Conservation (phyloP, 2,329 filamentous ascomycete genomes). For the Pezicula carpinea region DNA sequence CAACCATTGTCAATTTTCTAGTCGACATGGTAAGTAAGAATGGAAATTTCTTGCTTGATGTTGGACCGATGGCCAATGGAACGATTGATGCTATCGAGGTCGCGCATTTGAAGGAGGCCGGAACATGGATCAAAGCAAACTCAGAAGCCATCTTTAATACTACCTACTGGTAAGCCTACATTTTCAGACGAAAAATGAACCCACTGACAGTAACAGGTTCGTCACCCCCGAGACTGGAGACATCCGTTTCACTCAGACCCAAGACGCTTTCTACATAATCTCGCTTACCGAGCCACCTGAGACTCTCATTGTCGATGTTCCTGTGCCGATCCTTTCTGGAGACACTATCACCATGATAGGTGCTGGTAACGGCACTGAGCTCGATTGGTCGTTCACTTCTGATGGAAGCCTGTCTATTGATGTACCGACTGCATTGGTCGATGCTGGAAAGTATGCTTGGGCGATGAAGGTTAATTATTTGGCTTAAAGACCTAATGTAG, state of each 20-base stretch:
- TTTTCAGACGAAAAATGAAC: neutral
- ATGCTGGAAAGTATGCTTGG: constrained; percentile 15
- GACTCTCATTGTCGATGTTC: constrained; percentile 35
- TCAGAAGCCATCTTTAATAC: constrained; percentile 53
- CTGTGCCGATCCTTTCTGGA: constrained; percentile 41
- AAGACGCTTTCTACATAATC: constrained; percentile 48
- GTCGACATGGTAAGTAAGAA: constrained; percentile 51
- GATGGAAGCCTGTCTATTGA: constrained; percentile 21
- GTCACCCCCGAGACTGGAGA: constrained; percentile 38
- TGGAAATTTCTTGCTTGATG: constrained; percentile 51
- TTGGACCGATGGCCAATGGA: constrained; percentile 52
- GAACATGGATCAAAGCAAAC: constrained; percentile 48
- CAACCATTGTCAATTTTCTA: constrained; percentile 40
- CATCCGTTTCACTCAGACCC: constrained; percentile 46
- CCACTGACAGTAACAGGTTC: constrained; percentile 25
- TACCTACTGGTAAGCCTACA: constrained; percentile 37
- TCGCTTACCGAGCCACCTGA: constrained; percentile 38
- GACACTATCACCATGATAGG: constrained; percentile 43
- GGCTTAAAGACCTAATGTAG: no score
- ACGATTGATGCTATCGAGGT: constrained; percentile 45
- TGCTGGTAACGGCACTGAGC: constrained; percentile 25
- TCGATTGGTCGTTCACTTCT: constrained; percentile 18
- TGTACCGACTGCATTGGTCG: constrained; percentile 10
- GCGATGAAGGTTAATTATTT: constrained; percentile 14
- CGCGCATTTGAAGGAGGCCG: constrained; percentile 43